These are phyloP conservation scores for Globisporangium middletonii DNA, from an alignment of 352 stramenopile genomes.

Conservation along the genomic window DNA sequence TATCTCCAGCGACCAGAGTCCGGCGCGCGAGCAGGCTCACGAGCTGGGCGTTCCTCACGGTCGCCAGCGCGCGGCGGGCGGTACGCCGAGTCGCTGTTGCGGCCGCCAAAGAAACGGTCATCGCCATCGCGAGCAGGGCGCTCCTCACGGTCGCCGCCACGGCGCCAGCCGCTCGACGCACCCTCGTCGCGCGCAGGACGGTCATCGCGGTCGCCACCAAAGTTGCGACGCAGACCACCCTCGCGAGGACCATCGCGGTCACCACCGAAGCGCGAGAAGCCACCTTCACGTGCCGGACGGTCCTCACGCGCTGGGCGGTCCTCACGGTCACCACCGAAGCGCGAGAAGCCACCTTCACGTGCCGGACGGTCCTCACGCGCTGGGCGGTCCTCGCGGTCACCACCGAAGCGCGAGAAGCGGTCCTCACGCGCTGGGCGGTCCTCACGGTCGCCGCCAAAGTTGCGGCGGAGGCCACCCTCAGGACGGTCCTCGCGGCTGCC, in stretches of 20 bases:
- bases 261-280: constrained; percentile 24
- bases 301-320: constrained; percentile 15
- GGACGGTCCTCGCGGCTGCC: constrained; percentile 24
- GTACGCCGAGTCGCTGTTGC: constrained; percentile 45
- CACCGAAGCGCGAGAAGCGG: constrained; percentile 30
- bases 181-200: constrained; percentile 15
- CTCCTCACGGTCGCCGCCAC: constrained; percentile 22
- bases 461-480: constrained; percentile 24
- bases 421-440: constrained; percentile 13
- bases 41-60: constrained; percentile 17
- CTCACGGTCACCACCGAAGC: constrained; percentile 22
- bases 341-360: constrained; percentile 19
- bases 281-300: constrained; percentile 5
- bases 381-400: constrained; percentile 12
- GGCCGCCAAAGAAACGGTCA: constrained; percentile 43
- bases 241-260: constrained; percentile 26
- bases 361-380: constrained; percentile 11
- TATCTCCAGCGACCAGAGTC: constrained; percentile 71
- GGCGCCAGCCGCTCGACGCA: constrained; percentile 17
- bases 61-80: constrained; percentile 32
- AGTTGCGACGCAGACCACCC: constrained; percentile 21
- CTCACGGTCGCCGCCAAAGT: constrained; percentile 24
- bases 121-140: constrained; percentile 24
- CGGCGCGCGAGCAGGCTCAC: constrained; percentile 35
- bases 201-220: constrained; percentile 22